Base-by-base conservation (phyloP, 139 green algal species). In the Tetratostichococcus sp. region DNA sequence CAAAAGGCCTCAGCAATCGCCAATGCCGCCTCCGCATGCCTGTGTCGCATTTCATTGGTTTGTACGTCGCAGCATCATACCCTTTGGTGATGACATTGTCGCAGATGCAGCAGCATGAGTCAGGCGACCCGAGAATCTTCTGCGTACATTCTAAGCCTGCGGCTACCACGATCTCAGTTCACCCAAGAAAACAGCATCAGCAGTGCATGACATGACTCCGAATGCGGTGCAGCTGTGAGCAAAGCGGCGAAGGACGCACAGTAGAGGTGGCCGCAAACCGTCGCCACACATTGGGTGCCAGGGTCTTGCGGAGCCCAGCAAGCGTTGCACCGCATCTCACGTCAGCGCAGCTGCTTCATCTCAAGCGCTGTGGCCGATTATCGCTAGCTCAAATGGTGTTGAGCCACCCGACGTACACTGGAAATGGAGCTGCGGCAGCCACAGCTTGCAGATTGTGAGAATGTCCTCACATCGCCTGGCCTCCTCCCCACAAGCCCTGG, bases 241-340 rank as follows among this genome's bases (percentile, higher is more conserved):
- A 71, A 33, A n/a, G n/a, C n/a, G n/a, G n/a, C n/a, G n/a, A n/a
- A 33, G 23, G 28, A 59, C 83, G 79, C 50, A 90, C 87, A 92
- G 72, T 86, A 92, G 0, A 92, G 73, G 50, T 92, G 87, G 0
- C 80, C 76, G 74, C 87, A 92, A 11, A 62, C 19, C 16, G 84
- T 86, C 1, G 81, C 86, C 2, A 89, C 76, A 25, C 73, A 71
- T 39, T 89, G 84, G 0, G 76, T 77, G 25, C 79, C 82, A 4
- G 72, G 66, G 21, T 89, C 81, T 31, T 86, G 35, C n/a, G 85
- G 81, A 1, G 39, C 39, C 85, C 86, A 89, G 75, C 87, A 90
- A 25, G 72, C 70, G 50, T 89, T 90, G 77, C 86, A 90, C 30
- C 69, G 74, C 75, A 80, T 80, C 2, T 62, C 50, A 62, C 4